phyloP scores from a whole-genome alignment of 1,139 yeast genomes.

The Magnusiomyces clavatus region DNA sequence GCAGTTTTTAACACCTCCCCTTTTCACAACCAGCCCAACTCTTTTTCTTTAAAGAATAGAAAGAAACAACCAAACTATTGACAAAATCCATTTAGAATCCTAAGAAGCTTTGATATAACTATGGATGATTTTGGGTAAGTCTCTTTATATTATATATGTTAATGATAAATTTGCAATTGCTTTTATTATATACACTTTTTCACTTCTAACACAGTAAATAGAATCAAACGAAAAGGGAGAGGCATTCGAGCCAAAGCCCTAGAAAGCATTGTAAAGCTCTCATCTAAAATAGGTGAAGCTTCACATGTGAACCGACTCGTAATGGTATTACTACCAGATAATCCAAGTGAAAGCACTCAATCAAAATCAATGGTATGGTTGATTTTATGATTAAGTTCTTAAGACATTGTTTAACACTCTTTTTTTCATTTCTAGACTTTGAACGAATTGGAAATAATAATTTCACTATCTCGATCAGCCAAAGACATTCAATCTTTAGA shows the following conservation, averaged over 20 bases:
- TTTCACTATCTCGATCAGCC: conserved; percentile 57
- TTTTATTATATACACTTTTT: conserved; percentile 2
- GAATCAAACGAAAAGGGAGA: conserved; percentile 24
- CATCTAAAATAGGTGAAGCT: conserved; percentile 25
- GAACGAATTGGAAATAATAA: conserved; percentile 62
- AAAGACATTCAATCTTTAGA: conserved; percentile 34
- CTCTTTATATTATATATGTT: not conserved
- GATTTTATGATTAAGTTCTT: too few species aligned
- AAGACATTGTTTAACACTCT: conserved; percentile 6
- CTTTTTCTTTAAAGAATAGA: too few species aligned
- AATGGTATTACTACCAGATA: conserved; percentile 14
- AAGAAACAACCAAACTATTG: not conserved
- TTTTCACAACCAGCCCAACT: not conserved
- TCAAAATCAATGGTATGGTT: too few species aligned
- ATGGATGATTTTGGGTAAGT: conserved; percentile 30
- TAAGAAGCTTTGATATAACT: not conserved
- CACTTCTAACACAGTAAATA: conserved; percentile 3
- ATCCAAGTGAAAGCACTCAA: too few species aligned
- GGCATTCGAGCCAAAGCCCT: conserved; percentile 54
- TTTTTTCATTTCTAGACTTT: conserved; percentile 19
- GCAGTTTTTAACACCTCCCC: not conserved
- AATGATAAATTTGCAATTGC: not conserved
- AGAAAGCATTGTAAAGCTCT: conserved; percentile 39
- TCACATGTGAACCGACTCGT: conserved; percentile 20
- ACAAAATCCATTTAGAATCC: not conserved